Conservation (phyloP, 2,329 filamentous ascomycete genomes). For the Hypomyces rosellus region DNA sequence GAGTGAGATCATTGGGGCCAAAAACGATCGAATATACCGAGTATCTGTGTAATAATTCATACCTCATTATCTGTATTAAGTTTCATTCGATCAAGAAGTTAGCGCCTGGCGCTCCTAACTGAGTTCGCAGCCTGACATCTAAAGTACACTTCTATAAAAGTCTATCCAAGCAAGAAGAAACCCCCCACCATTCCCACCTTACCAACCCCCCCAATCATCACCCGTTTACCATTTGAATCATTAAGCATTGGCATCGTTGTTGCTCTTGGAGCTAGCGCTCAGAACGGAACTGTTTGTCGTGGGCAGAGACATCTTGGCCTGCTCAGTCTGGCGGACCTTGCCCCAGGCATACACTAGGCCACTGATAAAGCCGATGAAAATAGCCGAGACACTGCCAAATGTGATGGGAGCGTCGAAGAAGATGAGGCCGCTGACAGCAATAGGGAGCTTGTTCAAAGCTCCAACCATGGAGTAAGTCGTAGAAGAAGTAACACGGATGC, state of each 20-base stretch:
- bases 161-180: slow-evolving; percentile 8
- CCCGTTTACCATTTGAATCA: background rate
- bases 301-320: slow-evolving; percentile 62
- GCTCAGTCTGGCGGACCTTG: slow-evolving; percentile 48
- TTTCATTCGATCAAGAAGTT: too few relatives aligned
- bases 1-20: too few relatives aligned
- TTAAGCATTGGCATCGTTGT: slow-evolving; percentile 63
- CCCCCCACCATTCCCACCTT: background rate
- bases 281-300: slow-evolving; percentile 59
- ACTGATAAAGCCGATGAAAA: slow-evolving; percentile 83
- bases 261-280: slow-evolving; percentile 84
- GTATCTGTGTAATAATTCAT: too few relatives aligned
- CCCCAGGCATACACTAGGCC: slow-evolving; percentile 74
- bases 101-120: background rate
- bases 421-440: slow-evolving; percentile 83
- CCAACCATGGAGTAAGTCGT: slow-evolving; percentile 99
- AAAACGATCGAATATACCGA: too few relatives aligned
- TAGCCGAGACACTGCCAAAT: slow-evolving; percentile 84
- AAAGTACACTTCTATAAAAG: slow-evolving; percentile 9
- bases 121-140: slow-evolving; percentile 2
- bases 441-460: slow-evolving; percentile 94
- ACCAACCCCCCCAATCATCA: background rate
- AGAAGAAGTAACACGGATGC: slow-evolving; percentile 92
- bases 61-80: too few relatives aligned
- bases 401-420: slow-evolving; percentile 96